A percentile compares a stretch with the other conserved stretches of the same genome.
These are phyloP conservation scores for Aspergillus carlsbadensis DNA, from an alignment of 495 filamentous ascomycete genomes.

Conservation along the genomic window DNA sequence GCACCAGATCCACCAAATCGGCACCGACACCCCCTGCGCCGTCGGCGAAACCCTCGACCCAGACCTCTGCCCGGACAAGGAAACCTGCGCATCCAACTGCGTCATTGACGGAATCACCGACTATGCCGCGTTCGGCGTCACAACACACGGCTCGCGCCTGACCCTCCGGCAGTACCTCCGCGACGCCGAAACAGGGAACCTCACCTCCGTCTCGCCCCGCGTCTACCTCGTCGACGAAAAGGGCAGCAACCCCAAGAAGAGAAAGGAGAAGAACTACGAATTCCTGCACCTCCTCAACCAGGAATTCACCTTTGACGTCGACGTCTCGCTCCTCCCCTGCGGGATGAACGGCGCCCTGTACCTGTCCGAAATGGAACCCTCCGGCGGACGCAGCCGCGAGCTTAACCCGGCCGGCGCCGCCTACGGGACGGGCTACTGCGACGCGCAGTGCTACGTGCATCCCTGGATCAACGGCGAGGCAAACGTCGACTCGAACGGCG, in stretches of 20 bases:
- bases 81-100: slow-evolving; percentile 7
- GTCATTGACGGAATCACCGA: slow-evolving; percentile 10
- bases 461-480: slow-evolving; percentile 59
- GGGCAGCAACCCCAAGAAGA: slow-evolving; percentile 15
- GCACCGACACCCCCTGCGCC: slow-evolving; percentile 35
- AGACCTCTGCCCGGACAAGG: slow-evolving; percentile 5
- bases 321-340: slow-evolving; percentile 59
- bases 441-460: slow-evolving; percentile 59
- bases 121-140: slow-evolving; percentile 2
- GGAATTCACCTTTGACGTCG: slow-evolving; percentile 64
- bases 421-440: slow-evolving; percentile 72
- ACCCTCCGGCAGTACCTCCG: slow-evolving; percentile 34
- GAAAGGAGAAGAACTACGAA: slow-evolving; percentile 48
- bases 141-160: neutral
- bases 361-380: slow-evolving; percentile 59
- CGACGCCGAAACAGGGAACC: slow-evolving; percentile 11
- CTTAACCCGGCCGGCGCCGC: slow-evolving; percentile 60
- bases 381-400: slow-evolving; percentile 49
- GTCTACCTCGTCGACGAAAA: slow-evolving; percentile 58
- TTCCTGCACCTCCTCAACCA: slow-evolving; percentile 56
- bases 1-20: slow-evolving; percentile 46
- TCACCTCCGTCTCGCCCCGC: slow-evolving; percentile 49
- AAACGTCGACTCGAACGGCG: slow-evolving; percentile 47
- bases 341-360: slow-evolving; percentile 70
- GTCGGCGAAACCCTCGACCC: slow-evolving; percentile 15